These are phyloP conservation scores for Arabidopsis thaliana DNA, from an alignment of 345 rosid genomes.

Conservation along the genomic window DNA sequence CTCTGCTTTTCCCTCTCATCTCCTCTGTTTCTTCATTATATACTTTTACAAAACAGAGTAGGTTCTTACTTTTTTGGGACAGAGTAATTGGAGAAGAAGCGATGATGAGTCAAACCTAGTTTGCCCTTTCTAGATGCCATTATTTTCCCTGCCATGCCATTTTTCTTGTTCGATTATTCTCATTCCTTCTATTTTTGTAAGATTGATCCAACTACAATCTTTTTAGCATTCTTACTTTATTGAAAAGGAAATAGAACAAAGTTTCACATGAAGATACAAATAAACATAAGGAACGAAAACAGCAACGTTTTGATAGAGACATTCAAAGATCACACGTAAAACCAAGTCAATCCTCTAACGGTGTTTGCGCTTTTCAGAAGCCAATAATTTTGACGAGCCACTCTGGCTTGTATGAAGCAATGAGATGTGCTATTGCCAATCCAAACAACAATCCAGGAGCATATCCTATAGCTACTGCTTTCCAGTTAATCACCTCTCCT, in stretches of 20 bases:
- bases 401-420: slow-evolving; percentile 4
- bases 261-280: neutral
- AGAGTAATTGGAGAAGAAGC: neutral
- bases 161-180: neutral
- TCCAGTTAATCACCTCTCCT: slow-evolving; percentile 22
- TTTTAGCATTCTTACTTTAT: too few relatives aligned
- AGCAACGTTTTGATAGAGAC: neutral
- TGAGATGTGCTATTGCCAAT: slow-evolving; percentile 19
- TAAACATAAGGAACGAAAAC: neutral
- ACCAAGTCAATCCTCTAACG: neutral
- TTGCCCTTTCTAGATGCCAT: neutral
- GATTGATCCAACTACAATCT: neutral
- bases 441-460: slow-evolving; percentile 23
- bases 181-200: neutral
- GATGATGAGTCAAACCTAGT: neutral
- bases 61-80: neutral
- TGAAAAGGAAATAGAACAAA: neutral
- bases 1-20: neutral
- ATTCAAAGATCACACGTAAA: neutral
- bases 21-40: neutral
- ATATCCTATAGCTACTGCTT: slow-evolving; percentile 11
- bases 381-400: neutral
- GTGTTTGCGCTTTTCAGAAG: neutral
- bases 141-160: neutral
- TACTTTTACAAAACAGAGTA: neutral